A percentile compares a stretch with the other conserved stretches of the same genome.
Evolutionary conservation across 2,329 filamentous ascomycete species (phyloP).

Genomic region (Diaporthe velutina): DNA sequence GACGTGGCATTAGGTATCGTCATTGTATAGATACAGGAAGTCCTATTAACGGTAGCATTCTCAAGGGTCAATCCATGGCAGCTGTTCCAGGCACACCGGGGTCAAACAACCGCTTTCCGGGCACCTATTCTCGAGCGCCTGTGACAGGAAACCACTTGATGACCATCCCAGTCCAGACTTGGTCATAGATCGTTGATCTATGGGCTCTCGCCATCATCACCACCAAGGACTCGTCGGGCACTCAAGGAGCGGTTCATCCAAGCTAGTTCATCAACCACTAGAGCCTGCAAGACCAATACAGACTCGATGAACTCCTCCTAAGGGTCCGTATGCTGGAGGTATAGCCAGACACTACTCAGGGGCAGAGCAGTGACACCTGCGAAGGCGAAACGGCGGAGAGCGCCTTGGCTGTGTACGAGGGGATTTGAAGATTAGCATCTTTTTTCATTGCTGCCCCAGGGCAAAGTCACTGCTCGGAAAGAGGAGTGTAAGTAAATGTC

Average conservation of each 20-base stretch:
- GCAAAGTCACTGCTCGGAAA: conserved; percentile 21
- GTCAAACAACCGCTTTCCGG: neutral
- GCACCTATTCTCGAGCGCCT: neutral
- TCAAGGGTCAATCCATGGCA: neutral
- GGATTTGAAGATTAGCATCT: neutral
- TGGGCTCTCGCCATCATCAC: neutral
- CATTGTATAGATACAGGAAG: neutral
- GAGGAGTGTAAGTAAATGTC: conserved; percentile 41
- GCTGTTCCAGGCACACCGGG: neutral
- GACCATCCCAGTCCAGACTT: neutral
- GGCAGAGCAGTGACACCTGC: conserved; percentile 47
- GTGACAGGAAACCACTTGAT: neutral
- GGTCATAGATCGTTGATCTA: too few species aligned
- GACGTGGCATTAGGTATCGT: neutral
- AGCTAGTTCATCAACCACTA: neutral
- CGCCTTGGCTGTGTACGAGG: conserved; percentile 43
- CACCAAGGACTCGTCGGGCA: neutral
- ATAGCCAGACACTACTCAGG: conserved; percentile 45
- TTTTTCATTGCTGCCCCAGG: neutral
- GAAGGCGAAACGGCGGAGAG: conserved; percentile 48
- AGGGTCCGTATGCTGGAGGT: conserved; percentile 39
- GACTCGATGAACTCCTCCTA: conserved; percentile 11
- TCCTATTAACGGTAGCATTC: neutral
- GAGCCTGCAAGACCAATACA: neutral
- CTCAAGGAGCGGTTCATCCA: neutral